phyloP scores from a whole-genome alignment of 805 yeast species.

The Ogataea philodendri region DNA sequence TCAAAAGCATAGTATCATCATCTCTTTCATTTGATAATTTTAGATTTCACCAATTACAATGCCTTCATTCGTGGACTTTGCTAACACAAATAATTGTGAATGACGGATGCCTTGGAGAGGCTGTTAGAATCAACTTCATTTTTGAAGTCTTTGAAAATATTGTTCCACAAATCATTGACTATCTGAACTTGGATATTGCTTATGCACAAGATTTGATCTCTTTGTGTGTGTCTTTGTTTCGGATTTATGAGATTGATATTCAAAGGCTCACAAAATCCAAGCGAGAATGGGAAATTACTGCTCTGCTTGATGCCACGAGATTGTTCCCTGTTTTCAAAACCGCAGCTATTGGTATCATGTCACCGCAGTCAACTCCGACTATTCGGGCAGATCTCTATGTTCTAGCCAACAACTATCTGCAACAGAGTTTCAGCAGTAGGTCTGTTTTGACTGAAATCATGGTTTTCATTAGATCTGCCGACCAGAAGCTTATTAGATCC shows the following conservation, averaged over 20 bases:
- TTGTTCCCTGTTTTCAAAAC: constrained; percentile 70
- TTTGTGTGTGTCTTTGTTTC: constrained; percentile 67
- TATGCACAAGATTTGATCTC: constrained; percentile 79
- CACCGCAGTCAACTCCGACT: constrained; percentile 63
- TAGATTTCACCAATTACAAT: constrained; percentile 52
- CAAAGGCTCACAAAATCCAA: constrained; percentile 21
- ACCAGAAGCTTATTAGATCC: constrained; percentile 54
- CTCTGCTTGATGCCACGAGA: constrained; percentile 45
- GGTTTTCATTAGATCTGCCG: constrained; percentile 59
- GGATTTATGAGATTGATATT: constrained; percentile 52
- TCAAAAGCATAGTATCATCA: constrained; percentile 43
- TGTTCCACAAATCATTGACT: constrained; percentile 74
- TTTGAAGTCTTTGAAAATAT: constrained; percentile 73
- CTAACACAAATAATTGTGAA: constrained; percentile 70
- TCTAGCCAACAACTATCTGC: constrained; percentile 62
- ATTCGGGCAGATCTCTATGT: constrained; percentile 80
- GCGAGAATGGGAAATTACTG: constrained; percentile 33
- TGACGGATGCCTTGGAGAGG: constrained; percentile 50
- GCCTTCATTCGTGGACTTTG: constrained; percentile 81
- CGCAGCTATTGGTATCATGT: constrained; percentile 67
- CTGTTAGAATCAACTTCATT: constrained; percentile 58
- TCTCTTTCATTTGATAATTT: constrained; percentile 47
- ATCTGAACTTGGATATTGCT: constrained; percentile 59
- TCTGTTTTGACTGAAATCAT: constrained; percentile 46
- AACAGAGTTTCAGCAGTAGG: constrained; percentile 44